Percentiles rank a stretch among this genome's conserved stretches.
Conservation (phyloP, 2,329 filamentous ascomycete genomes). For the Fusarium keratoplasticum region DNA sequence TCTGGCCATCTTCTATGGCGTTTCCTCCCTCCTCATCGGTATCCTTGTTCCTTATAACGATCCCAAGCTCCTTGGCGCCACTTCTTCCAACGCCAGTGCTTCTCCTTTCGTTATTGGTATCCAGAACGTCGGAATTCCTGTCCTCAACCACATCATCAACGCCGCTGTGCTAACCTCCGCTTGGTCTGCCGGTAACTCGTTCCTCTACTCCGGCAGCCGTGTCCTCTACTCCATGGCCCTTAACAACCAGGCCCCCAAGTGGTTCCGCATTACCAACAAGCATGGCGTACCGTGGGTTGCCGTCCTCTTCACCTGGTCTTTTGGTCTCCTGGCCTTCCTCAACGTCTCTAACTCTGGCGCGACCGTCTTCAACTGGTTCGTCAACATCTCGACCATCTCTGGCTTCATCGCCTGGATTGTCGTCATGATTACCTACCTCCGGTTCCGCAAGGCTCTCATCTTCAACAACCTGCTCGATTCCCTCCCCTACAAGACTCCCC, state of each 20-base stretch:
- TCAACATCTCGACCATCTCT: constrained; percentile 74
- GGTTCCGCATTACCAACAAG: constrained; percentile 70
- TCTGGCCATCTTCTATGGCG: constrained; percentile 46
- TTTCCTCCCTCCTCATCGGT: constrained; percentile 26
- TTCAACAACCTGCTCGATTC: constrained; percentile 58
- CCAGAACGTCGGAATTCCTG: constrained; percentile 70
- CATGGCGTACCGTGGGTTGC: constrained; percentile 69
- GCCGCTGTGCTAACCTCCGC: constrained; percentile 74
- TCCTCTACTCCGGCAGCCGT: constrained; percentile 74
- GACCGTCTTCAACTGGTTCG: constrained; percentile 77
- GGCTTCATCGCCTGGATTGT: constrained; percentile 71
- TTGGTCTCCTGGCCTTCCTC: constrained; percentile 77
- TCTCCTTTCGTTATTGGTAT: constrained; percentile 76
- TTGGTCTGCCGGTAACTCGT: constrained; percentile 70
- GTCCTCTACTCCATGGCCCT: constrained; percentile 76
- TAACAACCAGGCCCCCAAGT: constrained; percentile 71
- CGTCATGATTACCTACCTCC: constrained; percentile 67
- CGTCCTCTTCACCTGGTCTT: constrained; percentile 63
- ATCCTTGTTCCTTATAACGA: constrained; percentile 44
- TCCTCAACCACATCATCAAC: constrained; percentile 75
- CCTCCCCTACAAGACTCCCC: constrained; percentile 62
- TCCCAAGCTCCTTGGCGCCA: constrained; percentile 64
- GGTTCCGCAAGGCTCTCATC: constrained; percentile 67
- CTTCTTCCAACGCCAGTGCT: constrained; percentile 59
- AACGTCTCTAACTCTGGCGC: constrained; percentile 73